These are phyloP conservation scores for Taphrina pruni DNA, from an alignment of 1,139 yeast genomes.

Conservation along the genomic window DNA sequence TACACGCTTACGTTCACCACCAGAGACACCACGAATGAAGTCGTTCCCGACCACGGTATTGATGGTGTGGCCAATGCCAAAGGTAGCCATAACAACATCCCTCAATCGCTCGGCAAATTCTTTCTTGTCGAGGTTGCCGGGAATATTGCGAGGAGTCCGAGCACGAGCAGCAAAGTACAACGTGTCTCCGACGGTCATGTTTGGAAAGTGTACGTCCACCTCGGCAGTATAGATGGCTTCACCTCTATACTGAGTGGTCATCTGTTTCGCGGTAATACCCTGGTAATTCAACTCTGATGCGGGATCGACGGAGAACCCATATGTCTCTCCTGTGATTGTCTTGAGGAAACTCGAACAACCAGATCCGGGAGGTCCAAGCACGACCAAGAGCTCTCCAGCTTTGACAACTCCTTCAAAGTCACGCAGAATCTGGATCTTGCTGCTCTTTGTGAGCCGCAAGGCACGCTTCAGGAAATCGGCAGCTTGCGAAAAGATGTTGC, in stretches of 20 bases:
- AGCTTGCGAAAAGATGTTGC: constrained; percentile 56
- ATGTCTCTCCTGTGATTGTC: constrained; percentile 61
- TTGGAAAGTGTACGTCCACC: constrained; percentile 71
- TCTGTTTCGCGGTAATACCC: constrained; percentile 59
- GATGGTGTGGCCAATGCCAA: constrained; percentile 64
- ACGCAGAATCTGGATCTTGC: constrained; percentile 57
- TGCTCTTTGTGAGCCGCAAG: constrained; percentile 14
- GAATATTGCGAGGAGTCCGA: constrained; percentile 70
- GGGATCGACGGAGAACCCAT: constrained; percentile 52
- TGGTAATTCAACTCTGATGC: constrained; percentile 56
- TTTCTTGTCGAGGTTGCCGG: constrained; percentile 64
- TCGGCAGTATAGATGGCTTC: constrained; percentile 78
- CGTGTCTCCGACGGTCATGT: constrained; percentile 73
- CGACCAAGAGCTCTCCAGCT: constrained; percentile 68
- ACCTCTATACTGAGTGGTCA: constrained; percentile 63
- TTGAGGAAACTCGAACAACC: constrained; percentile 68
- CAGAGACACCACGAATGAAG: constrained; percentile 67
- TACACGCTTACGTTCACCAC: constrained; percentile 70
- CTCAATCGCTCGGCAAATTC: constrained; percentile 67
- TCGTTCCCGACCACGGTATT: constrained; percentile 67
- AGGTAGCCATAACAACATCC: constrained; percentile 71
- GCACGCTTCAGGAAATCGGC: constrained; percentile 49
- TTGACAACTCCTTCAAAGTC: constrained; percentile 69
- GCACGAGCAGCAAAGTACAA: constrained; percentile 67
- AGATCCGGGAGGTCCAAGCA: constrained; percentile 71